Evolutionary conservation across 1,284 basidiomycete species (phyloP).

Genomic region (Veloporphyrellus conicus): DNA sequence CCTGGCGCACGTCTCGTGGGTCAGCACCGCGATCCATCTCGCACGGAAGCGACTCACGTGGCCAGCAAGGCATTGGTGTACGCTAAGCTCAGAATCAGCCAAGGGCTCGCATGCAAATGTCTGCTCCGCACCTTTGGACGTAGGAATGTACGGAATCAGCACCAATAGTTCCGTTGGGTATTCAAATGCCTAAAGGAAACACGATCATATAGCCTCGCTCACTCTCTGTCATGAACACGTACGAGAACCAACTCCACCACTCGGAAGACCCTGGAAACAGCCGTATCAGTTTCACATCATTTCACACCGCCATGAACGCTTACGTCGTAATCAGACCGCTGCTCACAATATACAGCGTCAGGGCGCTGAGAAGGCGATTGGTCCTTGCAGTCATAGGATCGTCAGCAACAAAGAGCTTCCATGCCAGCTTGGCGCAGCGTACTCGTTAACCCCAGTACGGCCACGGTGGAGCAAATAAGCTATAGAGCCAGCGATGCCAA

Average conservation of each 20-base stretch:
- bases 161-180: not conserved
- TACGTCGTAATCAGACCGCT: not conserved
- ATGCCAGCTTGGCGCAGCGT: not conserved
- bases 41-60: not conserved
- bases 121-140: not conserved
- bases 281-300: not conserved
- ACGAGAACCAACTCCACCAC: not conserved
- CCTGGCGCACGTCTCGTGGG: not conserved
- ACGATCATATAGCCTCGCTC: not conserved
- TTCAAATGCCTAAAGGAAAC: not conserved
- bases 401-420: not conserved
- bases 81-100: not conserved
- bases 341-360: conserved; percentile 2
- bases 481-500: not conserved
- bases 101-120: not conserved
- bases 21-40: not conserved
- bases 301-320: not conserved
- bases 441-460: not conserved
- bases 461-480: not conserved
- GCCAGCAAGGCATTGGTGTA: not conserved
- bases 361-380: not conserved
- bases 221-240: not conserved
- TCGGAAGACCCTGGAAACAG: not conserved
- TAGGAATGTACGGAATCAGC: conserved; percentile 1
- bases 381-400: not conserved